Percentiles rank a stretch among this genome's conserved stretches.
Conservation (phyloP, 2,329 filamentous ascomycete species). For the Metarhizium robertsii region DNA sequence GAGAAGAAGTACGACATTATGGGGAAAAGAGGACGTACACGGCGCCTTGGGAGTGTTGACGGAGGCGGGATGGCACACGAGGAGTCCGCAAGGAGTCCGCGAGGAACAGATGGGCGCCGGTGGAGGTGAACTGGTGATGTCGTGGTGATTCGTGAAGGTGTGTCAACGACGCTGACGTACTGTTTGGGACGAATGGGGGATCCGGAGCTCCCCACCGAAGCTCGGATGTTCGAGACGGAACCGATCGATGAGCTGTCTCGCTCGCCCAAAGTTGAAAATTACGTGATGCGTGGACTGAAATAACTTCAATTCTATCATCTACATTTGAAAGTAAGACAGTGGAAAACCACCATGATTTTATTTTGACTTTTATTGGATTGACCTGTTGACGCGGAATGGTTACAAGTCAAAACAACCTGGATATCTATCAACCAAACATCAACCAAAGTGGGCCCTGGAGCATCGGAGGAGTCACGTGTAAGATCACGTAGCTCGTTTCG, state of each 20-base stretch:
- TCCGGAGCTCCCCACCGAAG: not conserved
- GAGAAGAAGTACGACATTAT: conserved; percentile 97
- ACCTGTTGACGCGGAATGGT: too few species aligned
- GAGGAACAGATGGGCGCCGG: not conserved
- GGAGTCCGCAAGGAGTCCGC: not conserved
- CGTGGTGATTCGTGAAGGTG: conserved; percentile 1
- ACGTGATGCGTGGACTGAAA: too few species aligned
- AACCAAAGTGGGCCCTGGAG: not conserved
- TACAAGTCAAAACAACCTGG: too few species aligned
- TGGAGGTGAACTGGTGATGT: not conserved
- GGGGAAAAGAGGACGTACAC: conserved; percentile 6
- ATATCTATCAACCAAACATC: too few species aligned
- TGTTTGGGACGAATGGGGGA: conserved; percentile 1
- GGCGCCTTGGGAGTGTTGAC: not conserved
- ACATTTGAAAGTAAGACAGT: not conserved
- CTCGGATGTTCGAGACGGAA: not conserved
- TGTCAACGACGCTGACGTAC: conserved; percentile 23
- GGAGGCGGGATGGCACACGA: not conserved
- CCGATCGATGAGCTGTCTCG: not conserved
- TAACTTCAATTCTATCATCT: not conserved
- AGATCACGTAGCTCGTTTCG: conserved; percentile 3
- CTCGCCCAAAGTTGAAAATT: not conserved
- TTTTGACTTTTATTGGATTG: too few species aligned
- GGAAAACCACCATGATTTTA: too few species aligned
- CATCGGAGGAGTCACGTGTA: not conserved